Percentiles rank a stretch among this genome's conserved stretches.
Conservation (phyloP, 2,329 filamentous ascomycete genomes). For the Curvularia sp. region DNA sequence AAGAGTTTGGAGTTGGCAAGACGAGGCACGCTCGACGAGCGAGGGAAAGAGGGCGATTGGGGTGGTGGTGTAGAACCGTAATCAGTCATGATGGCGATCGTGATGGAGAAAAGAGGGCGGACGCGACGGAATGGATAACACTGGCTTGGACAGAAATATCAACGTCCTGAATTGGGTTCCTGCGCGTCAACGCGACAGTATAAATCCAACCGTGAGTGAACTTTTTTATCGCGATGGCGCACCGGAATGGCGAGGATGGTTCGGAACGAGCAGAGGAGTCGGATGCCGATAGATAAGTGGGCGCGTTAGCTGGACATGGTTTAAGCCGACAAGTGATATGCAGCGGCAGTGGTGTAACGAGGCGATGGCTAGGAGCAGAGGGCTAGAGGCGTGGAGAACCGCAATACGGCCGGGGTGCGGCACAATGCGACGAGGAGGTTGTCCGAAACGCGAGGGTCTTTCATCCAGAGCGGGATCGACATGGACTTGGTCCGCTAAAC, state of each 20-base stretch:
- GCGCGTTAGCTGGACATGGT: neutral
- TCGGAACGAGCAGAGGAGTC: neutral
- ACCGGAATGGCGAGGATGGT: neutral
- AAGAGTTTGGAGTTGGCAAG: constrained; percentile 50
- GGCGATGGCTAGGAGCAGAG: constrained; percentile 5
- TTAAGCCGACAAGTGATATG: constrained; percentile 3
- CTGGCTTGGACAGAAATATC: constrained; percentile 2
- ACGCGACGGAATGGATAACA: neutral
- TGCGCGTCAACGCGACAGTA: constrained; percentile 11
- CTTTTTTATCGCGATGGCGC: constrained; percentile 10
- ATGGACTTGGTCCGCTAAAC: constrained; percentile 10
- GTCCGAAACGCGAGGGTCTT: constrained; percentile 29
- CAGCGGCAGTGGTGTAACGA: constrained; percentile 8
- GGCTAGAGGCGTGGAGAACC: constrained; percentile 19
- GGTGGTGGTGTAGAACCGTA: constrained; percentile 24
- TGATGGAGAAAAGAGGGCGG: neutral
- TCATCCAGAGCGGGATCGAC: constrained; percentile 28
- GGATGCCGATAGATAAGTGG: neutral
- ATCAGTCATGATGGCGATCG: constrained; percentile 26
- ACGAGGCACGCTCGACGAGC: constrained; percentile 41
- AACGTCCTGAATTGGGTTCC: neutral
- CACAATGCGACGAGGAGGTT: constrained; percentile 25
- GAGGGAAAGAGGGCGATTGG: constrained; percentile 30
- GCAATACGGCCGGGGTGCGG: constrained; percentile 21
- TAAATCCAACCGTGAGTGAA: neutral